A percentile compares a stretch with the other conserved stretches of the same genome.
Evolutionary conservation across 495 filamentous ascomycete species (phyloP).

Genomic region (Rusavskia elegans): DNA sequence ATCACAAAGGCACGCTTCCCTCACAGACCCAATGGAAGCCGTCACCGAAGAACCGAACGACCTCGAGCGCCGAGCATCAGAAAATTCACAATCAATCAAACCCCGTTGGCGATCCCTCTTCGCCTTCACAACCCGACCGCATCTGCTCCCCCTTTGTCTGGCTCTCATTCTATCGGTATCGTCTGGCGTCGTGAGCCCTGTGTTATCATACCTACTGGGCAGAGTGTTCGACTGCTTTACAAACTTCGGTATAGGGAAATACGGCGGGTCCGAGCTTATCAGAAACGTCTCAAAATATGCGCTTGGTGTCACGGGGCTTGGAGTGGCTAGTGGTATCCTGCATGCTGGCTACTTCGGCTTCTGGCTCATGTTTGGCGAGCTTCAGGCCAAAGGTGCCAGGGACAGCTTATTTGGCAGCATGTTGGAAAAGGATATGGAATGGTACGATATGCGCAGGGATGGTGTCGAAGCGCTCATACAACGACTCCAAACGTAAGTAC

Average conservation of each 20-base stretch:
- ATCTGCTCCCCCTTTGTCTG: conserved; percentile 35
- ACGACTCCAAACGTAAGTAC: conserved; percentile 53
- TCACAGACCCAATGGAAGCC: conserved; percentile 9
- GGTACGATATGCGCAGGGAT: conserved; percentile 63
- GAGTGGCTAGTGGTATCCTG: conserved; percentile 44
- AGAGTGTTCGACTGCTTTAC: conserved; percentile 59
- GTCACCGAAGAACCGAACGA: conserved; percentile 3
- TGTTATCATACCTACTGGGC: conserved; percentile 57
- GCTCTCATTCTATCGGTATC: conserved; percentile 40
- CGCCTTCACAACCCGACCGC: conserved; percentile 48
- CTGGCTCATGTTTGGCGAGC: conserved; percentile 66
- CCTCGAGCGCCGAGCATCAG: conserved; percentile 7
- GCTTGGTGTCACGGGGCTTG: conserved; percentile 42
- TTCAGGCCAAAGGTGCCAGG: conserved; percentile 54
- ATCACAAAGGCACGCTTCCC: not conserved
- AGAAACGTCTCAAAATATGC: conserved; percentile 39
- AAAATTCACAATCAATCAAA: conserved; percentile 9
- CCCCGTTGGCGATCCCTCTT: conserved; percentile 44
- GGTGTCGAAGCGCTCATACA: conserved; percentile 60
- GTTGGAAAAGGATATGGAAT: conserved; percentile 55
- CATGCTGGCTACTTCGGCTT: conserved; percentile 45
- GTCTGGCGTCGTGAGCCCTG: conserved; percentile 46
- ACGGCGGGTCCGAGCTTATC: conserved; percentile 33
- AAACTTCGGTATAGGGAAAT: conserved; percentile 40
- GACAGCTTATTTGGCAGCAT: conserved; percentile 49